Evolutionary conservation across 225 moss, liverwort and hornwort genomes (phyloP).

Genomic region (Ulota crispa): DNA sequence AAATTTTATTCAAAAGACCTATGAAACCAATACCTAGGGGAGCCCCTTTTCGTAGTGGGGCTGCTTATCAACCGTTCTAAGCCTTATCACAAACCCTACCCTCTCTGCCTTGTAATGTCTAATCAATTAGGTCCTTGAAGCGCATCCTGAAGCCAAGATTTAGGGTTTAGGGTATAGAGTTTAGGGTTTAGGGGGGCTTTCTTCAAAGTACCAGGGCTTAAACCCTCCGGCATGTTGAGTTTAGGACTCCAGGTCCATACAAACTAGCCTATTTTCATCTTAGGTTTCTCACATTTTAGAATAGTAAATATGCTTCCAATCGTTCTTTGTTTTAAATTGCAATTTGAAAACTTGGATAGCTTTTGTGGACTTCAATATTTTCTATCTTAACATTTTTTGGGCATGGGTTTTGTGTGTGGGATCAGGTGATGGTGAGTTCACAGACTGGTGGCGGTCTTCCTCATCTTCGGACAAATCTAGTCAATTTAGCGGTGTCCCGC

Average conservation of each 20-base stretch:
- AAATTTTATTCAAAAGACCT: not conserved
- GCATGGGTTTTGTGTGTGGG: conserved; percentile 14
- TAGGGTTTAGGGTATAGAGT: not conserved
- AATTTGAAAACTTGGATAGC: not conserved
- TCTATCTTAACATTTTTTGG: not conserved
- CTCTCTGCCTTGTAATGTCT: not conserved
- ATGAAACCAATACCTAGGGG: not conserved
- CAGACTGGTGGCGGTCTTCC: conserved; percentile 83
- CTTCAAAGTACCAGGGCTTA: not conserved
- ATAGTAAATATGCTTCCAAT: not conserved
- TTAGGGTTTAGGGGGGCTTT: not conserved
- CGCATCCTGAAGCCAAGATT: not conserved
- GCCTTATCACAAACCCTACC: not conserved
- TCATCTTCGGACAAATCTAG: conserved; percentile 63
- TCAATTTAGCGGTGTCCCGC: conserved; percentile 42
- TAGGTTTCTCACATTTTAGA: not conserved
- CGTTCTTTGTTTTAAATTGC: not conserved
- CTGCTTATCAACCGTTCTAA: not conserved
- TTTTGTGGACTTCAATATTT: not conserved
- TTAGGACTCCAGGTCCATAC: not conserved
- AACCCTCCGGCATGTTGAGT: not conserved
- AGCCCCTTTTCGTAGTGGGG: not conserved
- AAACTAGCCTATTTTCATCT: not conserved
- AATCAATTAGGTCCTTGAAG: not conserved
- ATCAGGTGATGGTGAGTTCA: conserved; percentile 86